Percentiles rank a stretch among this genome's conserved stretches.
Evolutionary conservation across 352 stramenopile genomes (phyloP).

Genomic region (Phytophthora megakarya): DNA sequence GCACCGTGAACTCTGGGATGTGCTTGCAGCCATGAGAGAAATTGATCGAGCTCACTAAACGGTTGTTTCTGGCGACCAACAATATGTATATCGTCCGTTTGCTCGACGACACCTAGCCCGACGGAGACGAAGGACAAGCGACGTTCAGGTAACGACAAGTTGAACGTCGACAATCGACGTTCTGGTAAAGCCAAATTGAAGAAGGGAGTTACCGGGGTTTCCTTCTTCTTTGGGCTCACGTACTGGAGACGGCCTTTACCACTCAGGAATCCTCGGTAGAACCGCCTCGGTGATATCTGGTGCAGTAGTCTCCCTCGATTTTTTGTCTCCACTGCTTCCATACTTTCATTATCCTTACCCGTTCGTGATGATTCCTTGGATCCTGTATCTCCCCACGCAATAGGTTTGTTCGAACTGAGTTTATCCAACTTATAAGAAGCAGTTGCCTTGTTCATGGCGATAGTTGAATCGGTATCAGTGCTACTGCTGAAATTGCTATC

Average conservation of each 20-base stretch:
- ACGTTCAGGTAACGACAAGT: constrained; percentile 13
- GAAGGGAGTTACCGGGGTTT: constrained; percentile 17
- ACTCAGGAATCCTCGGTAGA: constrained; percentile 21
- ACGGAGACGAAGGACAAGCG: constrained; percentile 8
- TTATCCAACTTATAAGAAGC: constrained; percentile 25
- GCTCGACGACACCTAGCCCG: constrained; percentile 1
- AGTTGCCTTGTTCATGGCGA: background rate
- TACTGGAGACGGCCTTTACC: constrained; percentile 16
- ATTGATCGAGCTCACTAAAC: constrained; percentile 53
- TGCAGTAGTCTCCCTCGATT: constrained; percentile 30
- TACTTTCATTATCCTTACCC: background rate
- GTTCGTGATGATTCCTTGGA: background rate
- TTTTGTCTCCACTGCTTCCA: constrained; percentile 20
- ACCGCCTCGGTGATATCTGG: constrained; percentile 30
- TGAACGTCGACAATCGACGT: constrained; percentile 16
- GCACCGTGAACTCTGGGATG: constrained; percentile 47
- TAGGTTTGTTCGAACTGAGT: constrained; percentile 16
- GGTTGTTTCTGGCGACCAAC: constrained; percentile 33
- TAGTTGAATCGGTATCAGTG: background rate
- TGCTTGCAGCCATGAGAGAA: constrained; percentile 45
- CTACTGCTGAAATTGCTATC: background rate
- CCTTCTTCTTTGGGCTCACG: constrained; percentile 22
- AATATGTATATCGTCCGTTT: constrained; percentile 6
- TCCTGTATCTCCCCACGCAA: constrained; percentile 24
- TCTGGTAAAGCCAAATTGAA: constrained; percentile 13